Base-by-base conservation (phyloP, 108 stramenopile species). In the Poteriospumella lacustris region DNA sequence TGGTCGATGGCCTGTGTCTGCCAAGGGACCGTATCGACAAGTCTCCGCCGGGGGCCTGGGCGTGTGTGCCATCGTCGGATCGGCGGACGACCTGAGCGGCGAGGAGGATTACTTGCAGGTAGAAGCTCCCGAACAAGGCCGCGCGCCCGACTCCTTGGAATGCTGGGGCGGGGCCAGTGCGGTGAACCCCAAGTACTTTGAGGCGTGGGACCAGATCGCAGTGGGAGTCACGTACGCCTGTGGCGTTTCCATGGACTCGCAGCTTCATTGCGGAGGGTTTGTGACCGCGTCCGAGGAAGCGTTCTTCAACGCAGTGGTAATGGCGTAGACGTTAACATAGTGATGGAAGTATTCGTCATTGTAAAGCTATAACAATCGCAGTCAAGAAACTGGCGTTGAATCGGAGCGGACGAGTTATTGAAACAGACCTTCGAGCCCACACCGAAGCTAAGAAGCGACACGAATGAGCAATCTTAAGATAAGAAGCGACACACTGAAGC, bases 1-100 rank as follows among this genome's bases (percentile, higher is more conserved):
- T 19, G n/a, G n/a, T n/a, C n/a, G n/a, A 64, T 12, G 24, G 15
- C 12, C 60, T 31, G 28, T 64, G 3, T 24, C 3, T 24, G 15
- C 33, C 31, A 34, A 34, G 31, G 60, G 60, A 5, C 60, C 60
- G 5, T 64, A 64, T 64, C 60, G 60, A 5, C 60, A 64, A 24
- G 60, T 64, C 33, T 64, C 60, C 3, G 15, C 60, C 3, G 60
- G 60, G 5, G 24, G 3, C 33, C 15, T 64, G 60, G 60, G 60
- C 5, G 60, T 64, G 15, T 64, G 60, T 64, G 60, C 36, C 60
- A 64, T 64, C 15, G 36, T n/a, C n/a, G n/a, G n/a, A n/a, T n/a
- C 60, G 36, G 15, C 12, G 15, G 60, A 64, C 19, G 15, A 52
- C 19, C 9, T 52, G 9, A 19, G 19, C 19, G 60, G 36, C 12